These are phyloP conservation scores for Trypanosoma brucei DNA, from an alignment of 208 protist species.

Conservation along the genomic window DNA sequence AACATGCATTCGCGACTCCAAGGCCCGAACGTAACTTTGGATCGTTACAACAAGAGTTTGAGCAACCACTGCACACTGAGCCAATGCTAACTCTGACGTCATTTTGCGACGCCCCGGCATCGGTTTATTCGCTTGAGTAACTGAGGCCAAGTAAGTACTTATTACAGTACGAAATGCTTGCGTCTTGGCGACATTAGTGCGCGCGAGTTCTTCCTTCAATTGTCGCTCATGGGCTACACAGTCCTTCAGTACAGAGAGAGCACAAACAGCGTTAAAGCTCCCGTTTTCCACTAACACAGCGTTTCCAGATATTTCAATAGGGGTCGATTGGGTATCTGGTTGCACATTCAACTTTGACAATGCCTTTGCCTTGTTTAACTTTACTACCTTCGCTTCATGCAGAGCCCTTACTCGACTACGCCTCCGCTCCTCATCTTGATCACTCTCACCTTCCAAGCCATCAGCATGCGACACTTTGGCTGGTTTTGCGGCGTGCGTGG, in stretches of 20 bases:
- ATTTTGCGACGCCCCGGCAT: conserved; percentile 19
- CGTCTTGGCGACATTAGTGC: conserved; percentile 43
- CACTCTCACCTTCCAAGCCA: conserved; percentile 17
- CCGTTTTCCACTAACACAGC: conserved; percentile 43
- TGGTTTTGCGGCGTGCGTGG: not conserved
- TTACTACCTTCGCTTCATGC: conserved; percentile 1
- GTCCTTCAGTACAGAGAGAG: conserved; percentile 48
- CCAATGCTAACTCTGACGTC: conserved; percentile 43
- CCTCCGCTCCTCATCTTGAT: conserved; percentile 20
- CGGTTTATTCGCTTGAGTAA: conserved; percentile 22
- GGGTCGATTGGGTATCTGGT: not conserved
- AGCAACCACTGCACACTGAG: conserved; percentile 68
- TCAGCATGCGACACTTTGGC: conserved; percentile 1
- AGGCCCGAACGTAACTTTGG: conserved; percentile 60
- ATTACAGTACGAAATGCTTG: conserved; percentile 64
- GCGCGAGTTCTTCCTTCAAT: conserved; percentile 56
- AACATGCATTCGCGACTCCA: conserved; percentile 32
- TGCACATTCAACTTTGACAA: not conserved
- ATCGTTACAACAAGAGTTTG: conserved; percentile 64
- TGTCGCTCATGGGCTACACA: conserved; percentile 55
- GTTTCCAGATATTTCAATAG: conserved; percentile 76
- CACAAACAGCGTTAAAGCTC: conserved; percentile 33
- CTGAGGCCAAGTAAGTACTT: conserved; percentile 45
- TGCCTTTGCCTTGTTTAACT: conserved; percentile 1
- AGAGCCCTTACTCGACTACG: conserved; percentile 7